Base-by-base conservation (phyloP, 805 yeast genomes). In the Komagataella populi region DNA sequence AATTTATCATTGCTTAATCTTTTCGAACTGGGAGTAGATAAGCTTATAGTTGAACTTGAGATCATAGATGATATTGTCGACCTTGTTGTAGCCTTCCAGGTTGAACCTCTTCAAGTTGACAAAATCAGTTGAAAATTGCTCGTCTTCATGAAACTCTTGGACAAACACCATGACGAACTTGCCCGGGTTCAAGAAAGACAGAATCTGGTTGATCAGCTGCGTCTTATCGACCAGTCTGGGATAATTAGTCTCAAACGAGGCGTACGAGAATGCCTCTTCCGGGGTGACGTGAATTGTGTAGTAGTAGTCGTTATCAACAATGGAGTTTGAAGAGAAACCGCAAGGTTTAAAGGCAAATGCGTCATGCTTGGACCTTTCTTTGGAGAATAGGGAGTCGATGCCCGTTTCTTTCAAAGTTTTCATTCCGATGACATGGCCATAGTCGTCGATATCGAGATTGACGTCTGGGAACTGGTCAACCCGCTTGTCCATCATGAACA, bases 221-320 rank as follows among this genome's bases (percentile, higher is more conserved):
- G 73, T 62, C 58, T 83, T 77, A 55, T 72, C 67, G 30, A 64
- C 55, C 58, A 57, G 47, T 8, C 77, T 69, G 6, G 84, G 83
- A 45, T 81, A 87, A 64, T 87, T 91, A 18, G 96, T 81, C 64
- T 93, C 98, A 65, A 93, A 93, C 7, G 96, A 86, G 4, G 98
- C 98, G 66, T 91, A 91, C 4, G 96, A 87, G 88, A 95, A 91
- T 44, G 91, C 96, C 20, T 72, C 64, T 63, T 93, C 98, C 0
- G 98, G 98, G 0, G 99, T 93, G 46, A 93, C 86, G 63, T 93
- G 98, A 53, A 90, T 72, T 6, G 97, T 91, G 64, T 83, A 84
- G 57, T 73, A 66, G 61, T 79, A 80, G 57, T 76, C 73, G 46
- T 73, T 77, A 47, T 78, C 71, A 47, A 84, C 64, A 44, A 90